Conservation (phyloP, 768 basidiomycete species). For the Leccinum barrowsii region DNA sequence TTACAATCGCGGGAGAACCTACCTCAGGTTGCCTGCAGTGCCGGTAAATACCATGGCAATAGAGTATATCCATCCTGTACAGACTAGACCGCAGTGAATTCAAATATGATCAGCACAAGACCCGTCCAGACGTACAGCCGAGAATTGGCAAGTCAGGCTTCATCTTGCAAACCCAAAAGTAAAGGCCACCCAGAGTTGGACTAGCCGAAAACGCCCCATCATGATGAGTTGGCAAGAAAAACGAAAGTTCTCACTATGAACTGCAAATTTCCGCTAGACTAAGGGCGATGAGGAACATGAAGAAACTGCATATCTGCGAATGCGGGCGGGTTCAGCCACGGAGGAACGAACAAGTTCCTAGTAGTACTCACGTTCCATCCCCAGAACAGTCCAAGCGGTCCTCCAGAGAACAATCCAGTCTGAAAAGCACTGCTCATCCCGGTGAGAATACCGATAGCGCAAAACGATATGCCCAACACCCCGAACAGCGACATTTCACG, state of each 20-base stretch:
- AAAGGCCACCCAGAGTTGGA: conserved; percentile 56
- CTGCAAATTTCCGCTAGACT: conserved; percentile 59
- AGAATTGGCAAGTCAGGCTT: conserved; percentile 50
- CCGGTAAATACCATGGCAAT: conserved; percentile 59
- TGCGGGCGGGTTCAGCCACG: neutral
- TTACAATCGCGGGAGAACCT: neutral
- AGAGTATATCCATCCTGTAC: conserved; percentile 59
- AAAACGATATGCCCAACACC: conserved; percentile 58
- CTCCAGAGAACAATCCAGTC: conserved; percentile 55
- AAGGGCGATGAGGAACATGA: conserved; percentile 55
- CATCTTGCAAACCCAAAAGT: conserved; percentile 64
- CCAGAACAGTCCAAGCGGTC: conserved; percentile 57
- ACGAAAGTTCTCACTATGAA: conserved; percentile 41
- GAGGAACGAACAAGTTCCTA: neutral
- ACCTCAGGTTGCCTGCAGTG: conserved; percentile 56
- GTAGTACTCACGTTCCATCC: conserved; percentile 51
- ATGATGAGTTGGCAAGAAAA: conserved; percentile 1
- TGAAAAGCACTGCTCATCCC: conserved; percentile 61
- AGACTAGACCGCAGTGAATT: conserved; percentile 24
- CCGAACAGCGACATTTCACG: conserved; percentile 59
- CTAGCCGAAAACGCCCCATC: conserved; percentile 22
- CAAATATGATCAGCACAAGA: neutral
- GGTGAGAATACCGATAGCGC: conserved; percentile 57
- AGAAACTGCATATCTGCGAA: conserved; percentile 51
- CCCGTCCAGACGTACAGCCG: conserved; percentile 39